Percentiles rank a stretch among this genome's conserved stretches.
Conservation (phyloP, 805 yeast species). For the Priceomyces fermenticarens region DNA sequence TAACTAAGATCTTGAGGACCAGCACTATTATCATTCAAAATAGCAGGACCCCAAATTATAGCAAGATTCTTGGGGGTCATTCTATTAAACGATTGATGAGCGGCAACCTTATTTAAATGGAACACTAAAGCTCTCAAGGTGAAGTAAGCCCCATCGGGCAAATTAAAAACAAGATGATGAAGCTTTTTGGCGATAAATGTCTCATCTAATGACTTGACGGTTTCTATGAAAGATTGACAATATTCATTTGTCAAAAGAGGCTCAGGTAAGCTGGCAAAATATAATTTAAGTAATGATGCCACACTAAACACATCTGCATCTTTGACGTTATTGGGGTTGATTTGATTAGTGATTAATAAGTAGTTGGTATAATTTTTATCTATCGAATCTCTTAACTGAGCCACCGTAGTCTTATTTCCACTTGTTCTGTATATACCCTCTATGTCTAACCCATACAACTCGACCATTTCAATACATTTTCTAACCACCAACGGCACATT, state of each 20-base stretch:
- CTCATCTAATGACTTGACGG: slow-evolving; percentile 52
- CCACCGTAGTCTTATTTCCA: slow-evolving; percentile 74
- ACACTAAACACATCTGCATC: slow-evolving; percentile 84
- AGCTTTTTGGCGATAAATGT: slow-evolving; percentile 62
- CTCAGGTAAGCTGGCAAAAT: slow-evolving; percentile 82
- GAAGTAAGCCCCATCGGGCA: slow-evolving; percentile 94
- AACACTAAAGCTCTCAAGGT: slow-evolving; percentile 80
- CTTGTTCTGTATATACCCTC: slow-evolving; percentile 90
- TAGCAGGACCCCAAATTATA: slow-evolving; percentile 92
- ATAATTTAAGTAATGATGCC: slow-evolving; percentile 82
- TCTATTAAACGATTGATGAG: slow-evolving; percentile 60
- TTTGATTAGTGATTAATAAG: slow-evolving; percentile 38
- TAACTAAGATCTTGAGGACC: slow-evolving; percentile 72
- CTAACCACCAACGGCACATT: slow-evolving; percentile 89
- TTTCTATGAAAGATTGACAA: slow-evolving; percentile 60
- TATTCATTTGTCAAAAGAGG: slow-evolving; percentile 71
- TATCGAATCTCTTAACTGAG: slow-evolving; percentile 66
- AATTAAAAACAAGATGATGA: slow-evolving; percentile 82
- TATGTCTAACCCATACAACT: slow-evolving; percentile 74
- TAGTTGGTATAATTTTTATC: slow-evolving; percentile 72
- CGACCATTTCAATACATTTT: slow-evolving; percentile 84
- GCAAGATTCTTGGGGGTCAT: slow-evolving; percentile 83
- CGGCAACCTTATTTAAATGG: slow-evolving; percentile 76
- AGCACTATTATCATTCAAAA: slow-evolving; percentile 63
- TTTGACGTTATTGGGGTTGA: slow-evolving; percentile 43